Percentiles rank a stretch among this genome's conserved stretches.
These are phyloP conservation scores for Ceratocystiopsis brevicomis DNA, from an alignment of 2,329 filamentous ascomycete species.

Conservation along the genomic window DNA sequence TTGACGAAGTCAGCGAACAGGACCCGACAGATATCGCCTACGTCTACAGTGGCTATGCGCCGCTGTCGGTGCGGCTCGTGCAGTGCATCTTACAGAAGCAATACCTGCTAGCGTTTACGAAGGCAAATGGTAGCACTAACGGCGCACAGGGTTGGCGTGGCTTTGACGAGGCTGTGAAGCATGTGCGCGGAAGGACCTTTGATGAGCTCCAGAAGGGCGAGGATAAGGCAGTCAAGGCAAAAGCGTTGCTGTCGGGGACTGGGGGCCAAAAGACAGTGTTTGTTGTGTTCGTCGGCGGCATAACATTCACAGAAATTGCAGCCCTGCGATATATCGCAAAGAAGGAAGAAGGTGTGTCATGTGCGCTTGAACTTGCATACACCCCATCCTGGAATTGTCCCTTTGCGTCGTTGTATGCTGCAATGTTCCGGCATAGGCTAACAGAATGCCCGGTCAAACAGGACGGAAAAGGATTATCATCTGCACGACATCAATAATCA, in stretches of 20 bases:
- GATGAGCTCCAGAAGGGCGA: slow-evolving; percentile 84
- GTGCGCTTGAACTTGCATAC: not conserved
- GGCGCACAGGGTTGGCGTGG: slow-evolving; percentile 72
- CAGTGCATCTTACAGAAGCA: slow-evolving; percentile 88
- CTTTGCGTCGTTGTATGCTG: not conserved
- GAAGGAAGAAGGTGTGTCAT: slow-evolving; percentile 49
- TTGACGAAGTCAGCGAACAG: slow-evolving; percentile 91
- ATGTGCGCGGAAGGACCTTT: slow-evolving; percentile 73
- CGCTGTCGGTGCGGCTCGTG: slow-evolving; percentile 73
- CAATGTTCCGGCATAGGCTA: not conserved
- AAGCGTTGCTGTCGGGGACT: slow-evolving; percentile 60
- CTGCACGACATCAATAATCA: slow-evolving; percentile 81
- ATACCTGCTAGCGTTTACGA: slow-evolving; percentile 52
- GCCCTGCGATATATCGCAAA: slow-evolving; percentile 77
- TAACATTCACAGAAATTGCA: slow-evolving; percentile 91
- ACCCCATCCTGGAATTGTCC: not conserved
- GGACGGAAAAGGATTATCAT: slow-evolving; percentile 55
- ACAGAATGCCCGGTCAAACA: slow-evolving; percentile 2
- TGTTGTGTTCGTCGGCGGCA: slow-evolving; percentile 93
- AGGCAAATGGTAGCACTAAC: slow-evolving; percentile 31
- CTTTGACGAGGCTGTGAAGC: slow-evolving; percentile 82
- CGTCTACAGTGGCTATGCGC: slow-evolving; percentile 92
- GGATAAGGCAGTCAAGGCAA: slow-evolving; percentile 76
- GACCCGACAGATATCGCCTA: slow-evolving; percentile 93
- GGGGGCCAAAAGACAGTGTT: slow-evolving; percentile 69